phyloP scores from a whole-genome alignment of 2,329 filamentous ascomycete species.

The Microcyclosporella mali region DNA sequence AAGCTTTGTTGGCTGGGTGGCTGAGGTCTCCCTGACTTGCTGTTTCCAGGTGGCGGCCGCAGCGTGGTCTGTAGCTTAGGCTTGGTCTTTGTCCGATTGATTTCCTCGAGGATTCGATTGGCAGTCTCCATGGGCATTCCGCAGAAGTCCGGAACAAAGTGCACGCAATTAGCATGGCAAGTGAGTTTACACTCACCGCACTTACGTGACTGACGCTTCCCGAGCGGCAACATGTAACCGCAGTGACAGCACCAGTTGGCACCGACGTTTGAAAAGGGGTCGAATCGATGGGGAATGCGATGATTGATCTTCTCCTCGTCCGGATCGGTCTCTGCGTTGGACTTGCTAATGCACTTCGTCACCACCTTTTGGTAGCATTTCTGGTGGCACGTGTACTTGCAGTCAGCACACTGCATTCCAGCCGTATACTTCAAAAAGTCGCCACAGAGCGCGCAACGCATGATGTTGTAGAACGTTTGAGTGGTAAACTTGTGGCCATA shows the following conservation, averaged over 20 bases:
- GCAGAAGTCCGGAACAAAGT: constrained; percentile 96
- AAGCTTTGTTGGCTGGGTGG: constrained; percentile 36
- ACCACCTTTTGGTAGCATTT: constrained; percentile 96
- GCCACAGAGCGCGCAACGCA: constrained; percentile 95
- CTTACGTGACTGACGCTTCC: constrained; percentile 89
- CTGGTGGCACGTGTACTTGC: constrained; percentile 98
- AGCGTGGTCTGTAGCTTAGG: constrained; percentile 37
- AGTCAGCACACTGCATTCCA: constrained; percentile 98
- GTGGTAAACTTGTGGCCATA: constrained; percentile 98
- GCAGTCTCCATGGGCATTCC: constrained; percentile 98
- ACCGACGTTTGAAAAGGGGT: constrained; percentile 93
- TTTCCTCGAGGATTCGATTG: constrained; percentile 84
- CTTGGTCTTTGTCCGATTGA: constrained; percentile 66
- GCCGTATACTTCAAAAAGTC: constrained; percentile 98
- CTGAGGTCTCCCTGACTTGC: constrained; percentile 41
- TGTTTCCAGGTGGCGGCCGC: constrained; percentile 39
- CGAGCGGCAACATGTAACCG: constrained; percentile 89
- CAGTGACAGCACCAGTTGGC: constrained; percentile 99
- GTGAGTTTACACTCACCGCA: constrained; percentile 93
- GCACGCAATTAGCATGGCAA: constrained; percentile 83
- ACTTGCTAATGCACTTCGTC: constrained; percentile 99
- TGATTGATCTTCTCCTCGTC: constrained; percentile 99
- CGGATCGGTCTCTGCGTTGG: constrained; percentile 94
- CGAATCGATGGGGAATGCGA: constrained; percentile 94
- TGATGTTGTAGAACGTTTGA: constrained; percentile 99